Evolutionary conservation across 106 monocot species (phyloP), one percentile per base, ranked within the genome.

Genomic region (Hemerocallis citrina): DNA sequence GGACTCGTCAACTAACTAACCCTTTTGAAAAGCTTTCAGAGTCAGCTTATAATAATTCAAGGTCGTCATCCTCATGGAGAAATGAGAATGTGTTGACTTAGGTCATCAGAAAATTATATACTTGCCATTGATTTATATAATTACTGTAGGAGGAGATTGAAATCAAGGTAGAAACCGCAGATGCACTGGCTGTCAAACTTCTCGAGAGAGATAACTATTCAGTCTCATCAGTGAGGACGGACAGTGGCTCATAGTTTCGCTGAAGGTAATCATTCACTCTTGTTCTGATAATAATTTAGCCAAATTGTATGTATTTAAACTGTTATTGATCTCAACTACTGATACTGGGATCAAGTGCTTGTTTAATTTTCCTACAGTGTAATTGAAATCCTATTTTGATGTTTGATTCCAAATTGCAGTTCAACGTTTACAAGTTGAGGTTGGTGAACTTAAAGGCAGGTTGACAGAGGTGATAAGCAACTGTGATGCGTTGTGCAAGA

Each of bases 381-480:
- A 4, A 29, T 14, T 29, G 30, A n/a, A 17, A 16, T 24, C 29
- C 36, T 28, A 14, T 56, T 48, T 6, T 7, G 22, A 10, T 45
- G 7, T 4, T 33, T 39, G 16, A 24, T 22, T 20, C 20, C 7
- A 37, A 56, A 40, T 71, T 51, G 73, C 86, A 96, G 95, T 81
- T 50, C 69, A 81, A 40, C 76, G 56, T 25, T 75, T 96, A 39
- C 74, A 90, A 61, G 56, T 96, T 21, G 95, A 91, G 59, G 95
- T 91, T 57, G 90, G 95, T 6, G 84, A 90, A 64, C 81, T 96
- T 8, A 96, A 96, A 65, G 96, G 96, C 63, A 79, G 84, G 63
- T 73, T 96, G 16, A 96, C 89, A 55, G 90, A 96, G 72, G 96
- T 96, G 15, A 73, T 96, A 60, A 91, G 87, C 74, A 91, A 91